Conservation (phyloP, 1,139 yeast species). For the Nakaseomyces kungkrabaensis region DNA sequence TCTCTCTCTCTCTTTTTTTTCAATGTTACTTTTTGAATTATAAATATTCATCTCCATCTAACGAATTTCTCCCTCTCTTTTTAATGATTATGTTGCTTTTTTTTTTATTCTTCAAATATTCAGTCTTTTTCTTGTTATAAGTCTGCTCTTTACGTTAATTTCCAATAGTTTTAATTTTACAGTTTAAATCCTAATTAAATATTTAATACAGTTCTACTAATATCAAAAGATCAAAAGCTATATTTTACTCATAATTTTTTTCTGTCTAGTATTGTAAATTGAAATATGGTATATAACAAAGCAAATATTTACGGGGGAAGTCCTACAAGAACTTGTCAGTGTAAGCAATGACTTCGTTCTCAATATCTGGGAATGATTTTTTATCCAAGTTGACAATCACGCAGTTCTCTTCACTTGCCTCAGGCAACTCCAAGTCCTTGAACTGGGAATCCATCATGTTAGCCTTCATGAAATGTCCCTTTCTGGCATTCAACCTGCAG, state of each 20-base stretch:
- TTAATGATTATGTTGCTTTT: too few relatives aligned
- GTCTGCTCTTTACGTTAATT: too few relatives aligned
- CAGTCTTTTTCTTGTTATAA: too few relatives aligned
- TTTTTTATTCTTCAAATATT: too few relatives aligned
- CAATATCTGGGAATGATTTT: slow-evolving; percentile 37
- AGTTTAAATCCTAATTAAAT: neutral
- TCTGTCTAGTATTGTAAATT: too few relatives aligned
- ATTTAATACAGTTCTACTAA: neutral
- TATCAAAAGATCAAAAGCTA: neutral
- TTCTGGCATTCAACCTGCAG: slow-evolving; percentile 49
- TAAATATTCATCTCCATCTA: too few relatives aligned
- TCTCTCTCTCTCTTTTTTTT: neutral
- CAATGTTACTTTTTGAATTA: neutral
- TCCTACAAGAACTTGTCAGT: slow-evolving; percentile 6
- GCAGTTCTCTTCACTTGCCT: slow-evolving; percentile 29
- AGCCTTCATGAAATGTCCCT: slow-evolving; percentile 78
- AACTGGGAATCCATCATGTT: slow-evolving; percentile 76
- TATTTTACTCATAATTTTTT: too few relatives aligned
- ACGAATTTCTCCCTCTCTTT: too few relatives aligned
- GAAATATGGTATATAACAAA: too few relatives aligned
- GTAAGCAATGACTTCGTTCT: slow-evolving; percentile 28
- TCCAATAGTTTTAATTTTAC: too few relatives aligned
- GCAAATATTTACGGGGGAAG: slow-evolving; percentile 7
- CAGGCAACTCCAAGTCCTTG: slow-evolving; percentile 63
- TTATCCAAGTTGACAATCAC: slow-evolving; percentile 25